These are phyloP conservation scores for Vickermania ingenoplastis DNA, from an alignment of 208 protist genomes.

Conservation along the genomic window DNA sequence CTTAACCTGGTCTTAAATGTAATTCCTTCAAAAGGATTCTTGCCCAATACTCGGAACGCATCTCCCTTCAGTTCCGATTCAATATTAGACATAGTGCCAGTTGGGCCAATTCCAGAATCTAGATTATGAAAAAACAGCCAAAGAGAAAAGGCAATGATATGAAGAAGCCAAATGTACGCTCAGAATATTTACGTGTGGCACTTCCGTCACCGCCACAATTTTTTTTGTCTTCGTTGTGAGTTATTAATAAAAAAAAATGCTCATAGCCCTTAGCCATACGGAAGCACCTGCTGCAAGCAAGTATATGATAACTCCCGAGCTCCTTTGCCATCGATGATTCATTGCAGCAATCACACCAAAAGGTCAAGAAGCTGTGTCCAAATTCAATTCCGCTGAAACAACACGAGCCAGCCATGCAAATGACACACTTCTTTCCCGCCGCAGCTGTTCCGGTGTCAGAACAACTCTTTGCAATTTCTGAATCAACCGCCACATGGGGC, in stretches of 20 bases:
- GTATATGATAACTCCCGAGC: no score
- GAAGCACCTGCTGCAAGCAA: no score
- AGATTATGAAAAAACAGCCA: conserved; percentile 9
- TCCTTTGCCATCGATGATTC: no score
- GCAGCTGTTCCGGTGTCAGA: neutral
- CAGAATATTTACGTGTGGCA: no score
- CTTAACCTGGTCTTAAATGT: conserved; percentile 74
- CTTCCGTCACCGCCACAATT: no score
- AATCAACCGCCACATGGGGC: neutral
- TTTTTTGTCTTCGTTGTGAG: no score
- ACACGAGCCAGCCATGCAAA: neutral
- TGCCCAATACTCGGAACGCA: conserved; percentile 66
- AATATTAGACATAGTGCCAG: neutral
- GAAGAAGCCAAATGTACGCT: no score
- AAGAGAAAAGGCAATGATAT: conserved; percentile 1
- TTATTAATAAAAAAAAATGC: no score
- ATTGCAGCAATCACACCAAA: no score
- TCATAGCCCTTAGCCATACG: no score
- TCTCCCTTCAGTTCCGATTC: conserved; percentile 22
- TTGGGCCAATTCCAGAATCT: conserved; percentile 1
- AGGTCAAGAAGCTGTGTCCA: neutral
- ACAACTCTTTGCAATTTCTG: neutral
- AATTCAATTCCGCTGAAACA: neutral
- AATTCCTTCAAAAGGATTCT: conserved; percentile 80
- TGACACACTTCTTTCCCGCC: neutral